Percentiles rank a stretch among this genome's conserved stretches.
phyloP scores from a whole-genome alignment of 1,284 basidiomycete species.

The Schizophyllum amplum region DNA sequence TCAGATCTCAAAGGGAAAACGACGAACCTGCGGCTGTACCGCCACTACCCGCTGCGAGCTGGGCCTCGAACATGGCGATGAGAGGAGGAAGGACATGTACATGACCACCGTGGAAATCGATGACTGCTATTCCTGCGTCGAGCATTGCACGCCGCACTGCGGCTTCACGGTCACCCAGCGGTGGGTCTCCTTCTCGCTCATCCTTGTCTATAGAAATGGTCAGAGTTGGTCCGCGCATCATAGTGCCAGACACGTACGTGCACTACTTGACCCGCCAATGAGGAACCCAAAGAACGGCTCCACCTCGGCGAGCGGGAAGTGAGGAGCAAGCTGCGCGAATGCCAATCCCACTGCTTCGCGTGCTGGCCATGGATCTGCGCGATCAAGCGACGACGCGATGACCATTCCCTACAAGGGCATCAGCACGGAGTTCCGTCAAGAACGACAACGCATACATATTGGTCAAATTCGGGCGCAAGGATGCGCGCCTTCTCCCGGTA shows the following conservation, averaged over 20 bases:
- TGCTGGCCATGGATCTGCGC: conserved; percentile 87
- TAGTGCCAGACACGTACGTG: neutral
- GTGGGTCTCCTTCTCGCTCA: neutral
- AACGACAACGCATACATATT: conserved; percentile 50
- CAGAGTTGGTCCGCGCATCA: neutral
- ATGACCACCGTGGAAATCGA: conserved; percentile 71
- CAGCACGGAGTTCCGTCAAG: neutral
- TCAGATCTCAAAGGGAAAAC: too few species aligned
- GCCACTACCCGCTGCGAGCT: conserved; percentile 57
- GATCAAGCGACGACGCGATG: conserved; percentile 82
- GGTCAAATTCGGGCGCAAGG: conserved; percentile 83
- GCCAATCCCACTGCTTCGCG: conserved; percentile 73
- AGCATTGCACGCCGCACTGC: conserved; percentile 88
- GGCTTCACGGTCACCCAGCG: conserved; percentile 80
- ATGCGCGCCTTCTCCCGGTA: conserved; percentile 88
- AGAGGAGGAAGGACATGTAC: conserved; percentile 65
- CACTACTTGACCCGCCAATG: conserved; percentile 33
- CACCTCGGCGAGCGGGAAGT: conserved; percentile 60
- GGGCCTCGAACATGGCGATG: conserved; percentile 80
- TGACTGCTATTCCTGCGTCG: conserved; percentile 72
- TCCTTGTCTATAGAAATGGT: neutral
- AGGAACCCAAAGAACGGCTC: conserved; percentile 85
- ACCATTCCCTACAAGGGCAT: conserved; percentile 73
- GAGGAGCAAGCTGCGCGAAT: conserved; percentile 65
- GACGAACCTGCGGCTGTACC: conserved; percentile 40